phyloP scores from a whole-genome alignment of 148 eudicot genomes.

The Limonium bicolor region DNA sequence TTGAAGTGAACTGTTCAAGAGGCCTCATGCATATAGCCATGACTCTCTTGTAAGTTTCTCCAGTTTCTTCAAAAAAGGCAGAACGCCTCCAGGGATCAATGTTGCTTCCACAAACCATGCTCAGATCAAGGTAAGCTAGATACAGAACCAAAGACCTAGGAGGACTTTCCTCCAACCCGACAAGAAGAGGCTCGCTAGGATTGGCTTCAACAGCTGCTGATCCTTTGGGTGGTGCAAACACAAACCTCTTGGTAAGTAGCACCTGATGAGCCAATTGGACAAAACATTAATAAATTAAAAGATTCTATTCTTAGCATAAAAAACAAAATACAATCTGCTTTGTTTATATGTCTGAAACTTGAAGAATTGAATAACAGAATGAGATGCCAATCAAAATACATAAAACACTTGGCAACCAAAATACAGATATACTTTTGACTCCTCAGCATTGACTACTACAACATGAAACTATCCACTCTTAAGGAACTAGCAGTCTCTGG shows the following conservation, averaged over 20 bases:
- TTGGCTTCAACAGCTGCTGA: constrained; percentile 77
- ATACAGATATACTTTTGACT: no score
- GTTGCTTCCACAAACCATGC: constrained; percentile 82
- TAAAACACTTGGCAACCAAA: no score
- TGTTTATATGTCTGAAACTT: no score
- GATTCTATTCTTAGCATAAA: no score
- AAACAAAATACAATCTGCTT: no score
- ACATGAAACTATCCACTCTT: no score
- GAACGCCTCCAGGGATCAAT: constrained; percentile 83
- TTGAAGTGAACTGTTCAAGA: constrained; percentile 46
- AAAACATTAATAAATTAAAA: no score
- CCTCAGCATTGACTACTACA: no score
- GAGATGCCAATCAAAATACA: no score
- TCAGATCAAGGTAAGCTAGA: constrained; percentile 85
- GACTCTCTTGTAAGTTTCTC: constrained; percentile 82
- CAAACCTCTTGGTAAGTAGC: constrained; percentile 61
- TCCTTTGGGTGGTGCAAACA: constrained; percentile 86
- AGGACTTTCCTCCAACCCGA: constrained; percentile 55
- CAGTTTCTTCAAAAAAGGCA: constrained; percentile 88
- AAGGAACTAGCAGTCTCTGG: no score
- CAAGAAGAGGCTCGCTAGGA: constrained; percentile 70
- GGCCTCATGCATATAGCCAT: constrained; percentile 59
- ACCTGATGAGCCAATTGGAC: constrained; percentile 29
- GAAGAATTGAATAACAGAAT: no score
- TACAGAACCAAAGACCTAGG: constrained; percentile 55